A percentile compares a stretch with the other conserved stretches of the same genome.
These are phyloP conservation scores for Rhodotorula paludigena DNA, from an alignment of 768 basidiomycete genomes.

Conservation along the genomic window DNA sequence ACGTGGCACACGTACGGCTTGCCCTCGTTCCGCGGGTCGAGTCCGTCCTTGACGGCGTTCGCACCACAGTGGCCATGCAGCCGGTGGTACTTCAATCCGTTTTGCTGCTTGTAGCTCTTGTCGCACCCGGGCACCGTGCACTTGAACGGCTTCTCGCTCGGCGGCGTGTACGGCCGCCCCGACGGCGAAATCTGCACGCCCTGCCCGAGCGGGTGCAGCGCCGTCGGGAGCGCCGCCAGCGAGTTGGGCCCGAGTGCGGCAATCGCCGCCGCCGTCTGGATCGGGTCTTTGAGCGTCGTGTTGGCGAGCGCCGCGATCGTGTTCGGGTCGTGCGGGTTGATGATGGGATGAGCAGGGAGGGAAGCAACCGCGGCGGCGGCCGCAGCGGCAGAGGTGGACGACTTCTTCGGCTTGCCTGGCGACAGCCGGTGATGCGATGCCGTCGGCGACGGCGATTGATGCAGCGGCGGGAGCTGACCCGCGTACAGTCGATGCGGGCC, in stretches of 20 bases:
- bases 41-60: conserved; percentile 28
- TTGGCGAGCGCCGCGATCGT: conserved; percentile 50
- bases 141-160: conserved; percentile 68
- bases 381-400: background rate
- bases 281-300: conserved; percentile 38
- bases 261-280: conserved; percentile 23
- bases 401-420: conserved; percentile 4
- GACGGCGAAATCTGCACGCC: conserved; percentile 59
- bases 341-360: conserved; percentile 12
- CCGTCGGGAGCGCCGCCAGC: conserved; percentile 47
- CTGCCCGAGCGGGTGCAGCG: conserved; percentile 51
- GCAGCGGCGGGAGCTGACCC: too few relatives aligned
- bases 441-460: conserved; percentile 15
- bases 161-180: conserved; percentile 39
- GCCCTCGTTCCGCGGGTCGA: conserved; percentile 21
- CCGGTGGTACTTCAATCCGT: conserved; percentile 46
- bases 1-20: conserved; percentile 42
- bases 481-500: background rate
- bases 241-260: conserved; percentile 26
- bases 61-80: conserved; percentile 43
- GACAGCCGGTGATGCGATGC: conserved; percentile 3
- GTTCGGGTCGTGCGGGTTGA: conserved; percentile 49
- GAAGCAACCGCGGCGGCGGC: background rate
- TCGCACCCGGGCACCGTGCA: conserved; percentile 46
- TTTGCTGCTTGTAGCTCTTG: conserved; percentile 47